Percentiles rank a stretch among this genome's conserved stretches.
Conservation (phyloP, 306 rosid genomes). For the Malus orientalis region DNA sequence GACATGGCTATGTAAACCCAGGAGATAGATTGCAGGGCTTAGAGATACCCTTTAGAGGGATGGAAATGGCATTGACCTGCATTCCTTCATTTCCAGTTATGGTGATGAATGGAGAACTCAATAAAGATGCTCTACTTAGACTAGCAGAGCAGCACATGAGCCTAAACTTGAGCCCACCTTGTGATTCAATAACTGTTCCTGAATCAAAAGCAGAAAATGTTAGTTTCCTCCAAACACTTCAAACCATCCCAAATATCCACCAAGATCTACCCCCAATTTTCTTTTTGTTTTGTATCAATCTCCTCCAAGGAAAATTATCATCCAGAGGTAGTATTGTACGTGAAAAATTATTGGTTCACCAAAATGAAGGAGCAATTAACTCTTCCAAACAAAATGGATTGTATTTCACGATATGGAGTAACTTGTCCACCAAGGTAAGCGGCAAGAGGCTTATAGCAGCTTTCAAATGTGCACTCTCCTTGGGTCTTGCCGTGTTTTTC, state of each 20-base stretch:
- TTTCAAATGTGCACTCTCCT: conserved; percentile 38
- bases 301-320: conserved; percentile 26
- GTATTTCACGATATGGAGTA: background rate
- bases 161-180: conserved; percentile 17
- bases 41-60: conserved; percentile 40
- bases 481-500: conserved; percentile 51
- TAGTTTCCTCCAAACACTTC: conserved; percentile 38
- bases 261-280: conserved; percentile 43
- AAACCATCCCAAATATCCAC: conserved; percentile 29
- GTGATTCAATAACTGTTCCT: conserved; percentile 35
- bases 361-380: background rate
- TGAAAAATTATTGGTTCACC: background rate
- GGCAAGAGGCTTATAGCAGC: conserved; percentile 30
- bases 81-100: conserved; percentile 36
- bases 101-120: conserved; percentile 17
- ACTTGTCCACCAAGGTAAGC: conserved; percentile 9
- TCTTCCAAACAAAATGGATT: conserved; percentile 1
- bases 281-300: conserved; percentile 51
- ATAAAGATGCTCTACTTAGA: conserved; percentile 22
- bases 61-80: conserved; percentile 45
- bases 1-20: conserved; percentile 2
- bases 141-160: conserved; percentile 36
- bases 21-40: conserved; percentile 31
- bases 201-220: conserved; percentile 29
- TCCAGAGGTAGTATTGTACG: background rate